phyloP scores from a whole-genome alignment of 179 eudicot species.

The Beta corolliflora region DNA sequence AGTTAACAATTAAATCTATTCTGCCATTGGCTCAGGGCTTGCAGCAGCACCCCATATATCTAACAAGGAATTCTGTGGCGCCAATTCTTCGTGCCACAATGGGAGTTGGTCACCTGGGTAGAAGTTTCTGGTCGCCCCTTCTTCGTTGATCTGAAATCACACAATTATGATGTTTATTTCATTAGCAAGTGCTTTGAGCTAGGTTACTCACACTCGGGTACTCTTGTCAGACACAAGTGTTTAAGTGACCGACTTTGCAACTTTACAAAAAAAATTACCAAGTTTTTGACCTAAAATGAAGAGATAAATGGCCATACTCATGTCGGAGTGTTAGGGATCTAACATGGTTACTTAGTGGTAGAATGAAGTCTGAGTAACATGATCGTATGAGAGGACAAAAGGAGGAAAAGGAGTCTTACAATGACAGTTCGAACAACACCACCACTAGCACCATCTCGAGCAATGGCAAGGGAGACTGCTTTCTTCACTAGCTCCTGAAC shows the following conservation, averaged over 20 bases:
- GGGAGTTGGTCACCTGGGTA: constrained; percentile 87
- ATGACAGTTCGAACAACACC: constrained; percentile 95
- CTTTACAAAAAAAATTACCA: too few species aligned
- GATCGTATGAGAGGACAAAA: background rate
- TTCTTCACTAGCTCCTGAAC: constrained; percentile 82
- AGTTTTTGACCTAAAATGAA: too few species aligned
- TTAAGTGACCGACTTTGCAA: too few species aligned
- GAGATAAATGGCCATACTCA: too few species aligned
- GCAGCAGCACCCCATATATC: constrained; percentile 60
- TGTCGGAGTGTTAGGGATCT: too few species aligned
- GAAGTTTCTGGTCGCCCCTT: constrained; percentile 83
- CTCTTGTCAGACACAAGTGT: too few species aligned
- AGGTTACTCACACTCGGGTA: too few species aligned
- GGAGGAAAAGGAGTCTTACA: constrained; percentile 43
- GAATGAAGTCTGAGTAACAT: background rate
- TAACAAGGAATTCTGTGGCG: constrained; percentile 70
- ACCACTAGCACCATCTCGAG: constrained; percentile 99
- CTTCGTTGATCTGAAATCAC: constrained; percentile 67
- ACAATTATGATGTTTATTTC: background rate
- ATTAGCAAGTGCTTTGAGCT: background rate
- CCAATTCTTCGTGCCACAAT: constrained; percentile 93
- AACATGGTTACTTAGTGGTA: too few species aligned
- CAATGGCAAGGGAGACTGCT: constrained; percentile 99
- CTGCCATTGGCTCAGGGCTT: constrained; percentile 70
- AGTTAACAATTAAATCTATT: constrained; percentile 16